Evolutionary conservation across 495 filamentous ascomycete species (phyloP).

Genomic region (Penicillium roqueforti): DNA sequence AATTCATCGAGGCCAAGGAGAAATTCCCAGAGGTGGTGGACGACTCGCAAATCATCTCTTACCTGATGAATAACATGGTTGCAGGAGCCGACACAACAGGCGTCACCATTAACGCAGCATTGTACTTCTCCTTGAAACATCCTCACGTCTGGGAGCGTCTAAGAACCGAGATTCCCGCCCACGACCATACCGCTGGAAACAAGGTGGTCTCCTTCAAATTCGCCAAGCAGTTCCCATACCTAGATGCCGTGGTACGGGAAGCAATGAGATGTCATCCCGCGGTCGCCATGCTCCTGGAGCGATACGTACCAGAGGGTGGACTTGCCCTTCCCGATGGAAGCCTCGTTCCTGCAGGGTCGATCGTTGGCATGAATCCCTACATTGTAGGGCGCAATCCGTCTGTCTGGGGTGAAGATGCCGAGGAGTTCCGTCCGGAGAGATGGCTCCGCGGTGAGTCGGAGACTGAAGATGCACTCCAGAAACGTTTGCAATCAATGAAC

Average conservation of each 20-base stretch:
- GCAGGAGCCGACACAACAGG: conserved; percentile 42
- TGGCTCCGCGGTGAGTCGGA: conserved; percentile 55
- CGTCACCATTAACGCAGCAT: conserved; percentile 31
- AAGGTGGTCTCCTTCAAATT: conserved; percentile 37
- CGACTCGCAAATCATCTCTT: conserved; percentile 31
- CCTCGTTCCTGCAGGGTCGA: conserved; percentile 43
- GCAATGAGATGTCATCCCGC: conserved; percentile 56
- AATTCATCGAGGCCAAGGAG: conserved; percentile 33
- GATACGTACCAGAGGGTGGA: conserved; percentile 49
- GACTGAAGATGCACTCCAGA: conserved; percentile 43
- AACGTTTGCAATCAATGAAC: conserved; percentile 38
- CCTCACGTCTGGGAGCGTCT: conserved; percentile 31
- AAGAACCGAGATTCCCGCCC: conserved; percentile 23
- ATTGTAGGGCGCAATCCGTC: conserved; percentile 49
- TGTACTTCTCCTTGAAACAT: conserved; percentile 40
- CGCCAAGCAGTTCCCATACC: conserved; percentile 48
- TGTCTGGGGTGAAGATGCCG: conserved; percentile 61
- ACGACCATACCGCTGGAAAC: background rate
- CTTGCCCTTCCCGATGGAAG: conserved; percentile 47
- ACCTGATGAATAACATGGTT: conserved; percentile 39
- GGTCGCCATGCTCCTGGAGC: conserved; percentile 49
- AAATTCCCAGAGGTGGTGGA: conserved; percentile 28
- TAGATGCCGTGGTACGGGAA: conserved; percentile 60
- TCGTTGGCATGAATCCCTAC: conserved; percentile 52
- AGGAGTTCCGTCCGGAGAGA: conserved; percentile 58